phyloP scores from a whole-genome alignment of 2,329 filamentous ascomycete genomes.

The Endoconidiophora polonica region DNA sequence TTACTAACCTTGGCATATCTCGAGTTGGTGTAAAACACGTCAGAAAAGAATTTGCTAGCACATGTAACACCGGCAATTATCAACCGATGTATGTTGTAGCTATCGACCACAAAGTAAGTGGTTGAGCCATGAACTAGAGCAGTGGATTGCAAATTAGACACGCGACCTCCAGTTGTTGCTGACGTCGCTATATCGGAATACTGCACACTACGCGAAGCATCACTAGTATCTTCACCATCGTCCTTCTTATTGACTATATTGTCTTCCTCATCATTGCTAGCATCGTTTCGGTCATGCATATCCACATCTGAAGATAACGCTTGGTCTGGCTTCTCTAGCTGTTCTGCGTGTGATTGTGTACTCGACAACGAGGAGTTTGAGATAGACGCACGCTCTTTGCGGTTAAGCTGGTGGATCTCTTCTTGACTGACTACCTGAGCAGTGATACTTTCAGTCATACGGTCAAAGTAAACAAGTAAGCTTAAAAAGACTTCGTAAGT shows the following conservation, averaged over 20 bases:
- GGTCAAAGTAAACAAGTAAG: slow-evolving; percentile 90
- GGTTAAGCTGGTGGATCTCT: too few relatives aligned
- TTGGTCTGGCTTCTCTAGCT: neutral
- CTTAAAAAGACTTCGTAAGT: slow-evolving; percentile 97
- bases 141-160: slow-evolving; percentile 14
- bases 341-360: too few relatives aligned
- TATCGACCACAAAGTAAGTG: slow-evolving; percentile 81
- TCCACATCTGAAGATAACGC: neutral
- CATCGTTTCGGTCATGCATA: slow-evolving; percentile 1
- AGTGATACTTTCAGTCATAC: slow-evolving; percentile 95
- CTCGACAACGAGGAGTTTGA: too few relatives aligned
- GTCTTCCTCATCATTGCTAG: slow-evolving; percentile 9
- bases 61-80: slow-evolving; percentile 96
- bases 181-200: slow-evolving; percentile 21
- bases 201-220: neutral
- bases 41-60: slow-evolving; percentile 97
- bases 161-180: slow-evolving; percentile 17
- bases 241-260: slow-evolving; percentile 1
- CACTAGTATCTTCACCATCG: neutral
- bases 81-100: slow-evolving; percentile 93
- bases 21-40: slow-evolving; percentile 98
- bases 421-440: slow-evolving; percentile 41
- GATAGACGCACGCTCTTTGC: too few relatives aligned
- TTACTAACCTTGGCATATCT: slow-evolving; percentile 84
- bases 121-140: slow-evolving; percentile 15